Conservation (phyloP, 768 basidiomycete genomes). For the Tulasnella sp. region DNA sequence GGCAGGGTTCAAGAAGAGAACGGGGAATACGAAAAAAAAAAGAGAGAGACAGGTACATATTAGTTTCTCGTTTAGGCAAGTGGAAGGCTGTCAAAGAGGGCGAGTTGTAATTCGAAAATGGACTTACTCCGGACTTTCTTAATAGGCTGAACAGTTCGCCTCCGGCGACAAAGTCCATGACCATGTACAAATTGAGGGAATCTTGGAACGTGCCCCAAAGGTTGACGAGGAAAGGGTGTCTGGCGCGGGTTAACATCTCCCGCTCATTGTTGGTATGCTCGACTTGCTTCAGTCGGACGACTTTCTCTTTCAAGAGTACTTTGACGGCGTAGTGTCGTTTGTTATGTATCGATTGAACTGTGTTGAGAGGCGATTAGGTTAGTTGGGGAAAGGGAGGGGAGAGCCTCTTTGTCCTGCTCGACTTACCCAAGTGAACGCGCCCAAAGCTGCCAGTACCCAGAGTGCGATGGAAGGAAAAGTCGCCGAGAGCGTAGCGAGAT, state of each 20-base stretch:
- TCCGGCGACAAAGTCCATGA: conserved; percentile 94
- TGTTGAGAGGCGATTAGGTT: background rate
- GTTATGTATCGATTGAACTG: conserved; percentile 88
- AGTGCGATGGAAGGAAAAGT: conserved; percentile 75
- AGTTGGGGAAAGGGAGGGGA: background rate
- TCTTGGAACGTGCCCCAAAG: conserved; percentile 97
- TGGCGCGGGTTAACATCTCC: conserved; percentile 70
- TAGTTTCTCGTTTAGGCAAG: background rate
- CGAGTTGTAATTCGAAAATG: conserved; percentile 17
- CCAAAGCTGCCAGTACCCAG: conserved; percentile 96
- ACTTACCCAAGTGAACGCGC: conserved; percentile 78
- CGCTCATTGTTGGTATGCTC: conserved; percentile 97
- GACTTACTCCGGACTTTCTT: conserved; percentile 74
- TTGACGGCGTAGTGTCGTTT: conserved; percentile 95
- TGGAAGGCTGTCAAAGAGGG: background rate
- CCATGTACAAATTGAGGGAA: conserved; percentile 88
- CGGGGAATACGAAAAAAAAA: background rate
- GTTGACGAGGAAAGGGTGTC: conserved; percentile 92
- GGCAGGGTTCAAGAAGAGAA: background rate
- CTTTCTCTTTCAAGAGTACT: conserved; percentile 86
- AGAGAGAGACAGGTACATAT: background rate
- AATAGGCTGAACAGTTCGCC: conserved; percentile 94
- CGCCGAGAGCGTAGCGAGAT: conserved; percentile 52
- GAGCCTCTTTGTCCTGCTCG: background rate
- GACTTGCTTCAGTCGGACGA: conserved; percentile 87